Conservation (phyloP, 805 yeast genomes). For the Ogataea saltuana region DNA sequence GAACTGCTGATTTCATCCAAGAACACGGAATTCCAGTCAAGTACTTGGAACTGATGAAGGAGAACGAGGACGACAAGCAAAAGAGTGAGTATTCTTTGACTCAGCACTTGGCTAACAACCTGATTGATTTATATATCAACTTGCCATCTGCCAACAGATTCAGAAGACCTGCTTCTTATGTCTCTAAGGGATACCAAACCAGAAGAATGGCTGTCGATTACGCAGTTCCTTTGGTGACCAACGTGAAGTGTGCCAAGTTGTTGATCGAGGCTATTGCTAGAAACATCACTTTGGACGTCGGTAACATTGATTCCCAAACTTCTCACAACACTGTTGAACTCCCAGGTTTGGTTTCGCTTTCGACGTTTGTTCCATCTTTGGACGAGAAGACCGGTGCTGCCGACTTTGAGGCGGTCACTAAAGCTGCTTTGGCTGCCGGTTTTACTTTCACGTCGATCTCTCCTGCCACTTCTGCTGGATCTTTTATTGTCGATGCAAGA, state of each 20-base stretch:
- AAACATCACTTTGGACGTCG: slow-evolving; percentile 63
- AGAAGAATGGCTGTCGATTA: slow-evolving; percentile 99
- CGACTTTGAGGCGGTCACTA: slow-evolving; percentile 68
- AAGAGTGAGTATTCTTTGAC: slow-evolving; percentile 93
- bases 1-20: slow-evolving; percentile 97
- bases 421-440: slow-evolving; percentile 77
- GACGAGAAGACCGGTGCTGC: slow-evolving; percentile 46
- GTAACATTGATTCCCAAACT: slow-evolving; percentile 84
- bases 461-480: slow-evolving; percentile 68
- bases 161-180: slow-evolving; percentile 98
- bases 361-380: slow-evolving; percentile 74
- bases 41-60: slow-evolving; percentile 83
- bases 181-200: slow-evolving; percentile 95
- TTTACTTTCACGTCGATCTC: slow-evolving; percentile 82
- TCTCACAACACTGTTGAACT: slow-evolving; percentile 79
- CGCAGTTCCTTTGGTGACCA: slow-evolving; percentile 95
- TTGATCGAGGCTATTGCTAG: slow-evolving; percentile 91
- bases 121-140: slow-evolving; percentile 94
- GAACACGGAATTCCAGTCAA: slow-evolving; percentile 94
- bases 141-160: slow-evolving; percentile 95
- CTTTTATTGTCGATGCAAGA: slow-evolving; percentile 62
- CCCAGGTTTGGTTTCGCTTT: slow-evolving; percentile 85
- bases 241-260: slow-evolving; percentile 95
- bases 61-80: slow-evolving; percentile 69
- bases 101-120: slow-evolving; percentile 93